Base-by-base conservation (phyloP, 495 filamentous ascomycete species). In the Penicillium simplicissimum region DNA sequence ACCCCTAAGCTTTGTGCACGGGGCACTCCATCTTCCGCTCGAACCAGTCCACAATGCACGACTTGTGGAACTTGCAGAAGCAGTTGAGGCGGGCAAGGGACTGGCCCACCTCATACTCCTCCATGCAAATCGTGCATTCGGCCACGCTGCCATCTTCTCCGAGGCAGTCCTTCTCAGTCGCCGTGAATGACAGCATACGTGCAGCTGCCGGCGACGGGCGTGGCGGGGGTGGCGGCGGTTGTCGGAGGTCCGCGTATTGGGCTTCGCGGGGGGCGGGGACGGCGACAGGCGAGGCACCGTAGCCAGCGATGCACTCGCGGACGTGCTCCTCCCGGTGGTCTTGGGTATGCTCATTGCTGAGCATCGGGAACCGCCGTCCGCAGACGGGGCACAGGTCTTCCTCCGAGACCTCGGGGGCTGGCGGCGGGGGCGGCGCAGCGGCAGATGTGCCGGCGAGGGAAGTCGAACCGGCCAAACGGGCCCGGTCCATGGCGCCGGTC, bases 51-150 rank as follows among this genome's bases (percentile, higher is more conserved):
- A 78, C 74, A 54, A 90, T 88, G 63, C 90, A 89, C 49, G 81
- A 71, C 67, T 86, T 79, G 71, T 98, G 96, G 72, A 97, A 98
- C 58, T 93, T 89, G 74, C 95, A 98, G 60, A 96, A 76, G 73
- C 96, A 98, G 76, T 96, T 92, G 60, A 98, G 76, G 56, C 94
- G 79, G 7, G 88, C 92, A 84, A 98, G 88, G 52, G 85, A 76
- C 57, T 89, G 86, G 2, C 94, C 95, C 11, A 87, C 89, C 66
- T 90, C 89, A 70, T 96, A 98, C 66, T 98, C 96, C 72, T 97
- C 96, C 64, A 98, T 89, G 66, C 95, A 98, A 58, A 98, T 97
- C 3, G 91, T 89, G 71, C 95, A 98, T 74, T 98, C 95, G 8
- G 81, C 78, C 28, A 67, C 59, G 25, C 71, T 69, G 8, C 83